These are phyloP conservation scores for Ricinus communis DNA, from an alignment of 345 rosid species.

Conservation along the genomic window DNA sequence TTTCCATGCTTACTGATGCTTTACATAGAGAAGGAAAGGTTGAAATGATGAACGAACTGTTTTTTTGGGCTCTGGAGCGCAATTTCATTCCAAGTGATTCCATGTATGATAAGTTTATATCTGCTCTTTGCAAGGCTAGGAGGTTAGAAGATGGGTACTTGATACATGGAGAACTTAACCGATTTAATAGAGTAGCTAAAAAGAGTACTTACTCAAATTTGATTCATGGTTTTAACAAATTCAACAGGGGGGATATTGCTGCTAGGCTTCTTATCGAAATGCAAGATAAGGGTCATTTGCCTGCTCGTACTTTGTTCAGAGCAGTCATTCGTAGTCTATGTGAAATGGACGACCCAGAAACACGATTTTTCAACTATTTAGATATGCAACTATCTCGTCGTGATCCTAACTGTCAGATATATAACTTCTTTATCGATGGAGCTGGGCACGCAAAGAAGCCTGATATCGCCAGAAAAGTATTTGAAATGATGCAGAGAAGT, in stretches of 20 bases:
- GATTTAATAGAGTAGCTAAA: slow-evolving; percentile 29
- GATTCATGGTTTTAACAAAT: slow-evolving; percentile 51
- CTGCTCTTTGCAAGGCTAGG: slow-evolving; percentile 53
- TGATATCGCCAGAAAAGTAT: slow-evolving; percentile 62
- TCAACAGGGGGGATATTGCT: slow-evolving; percentile 58
- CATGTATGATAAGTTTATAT: slow-evolving; percentile 46
- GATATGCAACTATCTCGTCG: slow-evolving; percentile 51
- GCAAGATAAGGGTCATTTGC: slow-evolving; percentile 65
- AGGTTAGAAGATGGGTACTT: slow-evolving; percentile 63
- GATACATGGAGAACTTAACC: slow-evolving; percentile 46
- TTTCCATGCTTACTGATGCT: slow-evolving; percentile 54
- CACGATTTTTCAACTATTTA: slow-evolving; percentile 44
- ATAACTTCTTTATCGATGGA: slow-evolving; percentile 66
- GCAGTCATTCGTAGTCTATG: slow-evolving; percentile 53
- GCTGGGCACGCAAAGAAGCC: slow-evolving; percentile 69
- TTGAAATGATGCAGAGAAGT: slow-evolving; percentile 57
- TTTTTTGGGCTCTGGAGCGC: slow-evolving; percentile 40
- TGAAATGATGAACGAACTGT: slow-evolving; percentile 63
- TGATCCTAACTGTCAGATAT: slow-evolving; percentile 33
- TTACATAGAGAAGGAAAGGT: slow-evolving; percentile 61
- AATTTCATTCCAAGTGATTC: slow-evolving; percentile 42
- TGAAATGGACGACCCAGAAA: slow-evolving; percentile 43
- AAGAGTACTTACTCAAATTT: slow-evolving; percentile 37
- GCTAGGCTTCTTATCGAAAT: slow-evolving; percentile 65
- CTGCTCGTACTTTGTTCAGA: slow-evolving; percentile 39